Percentiles rank a stretch among this genome's conserved stretches.
phyloP scores from a whole-genome alignment of 371 early-diverging fungal species.

The Saksenaea oblongispora region DNA sequence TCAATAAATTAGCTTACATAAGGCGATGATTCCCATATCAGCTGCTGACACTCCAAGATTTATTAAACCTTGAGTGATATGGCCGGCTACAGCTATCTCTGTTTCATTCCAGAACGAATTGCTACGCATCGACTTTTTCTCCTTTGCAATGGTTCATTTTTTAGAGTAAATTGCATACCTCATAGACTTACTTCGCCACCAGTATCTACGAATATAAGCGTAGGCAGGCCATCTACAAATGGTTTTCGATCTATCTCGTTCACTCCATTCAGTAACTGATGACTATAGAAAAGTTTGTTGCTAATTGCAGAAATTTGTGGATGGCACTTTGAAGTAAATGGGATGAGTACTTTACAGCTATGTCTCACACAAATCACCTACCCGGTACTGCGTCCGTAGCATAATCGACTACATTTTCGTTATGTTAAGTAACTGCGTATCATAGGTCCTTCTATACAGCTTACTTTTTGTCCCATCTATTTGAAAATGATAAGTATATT shows the following conservation, averaged over 20 bases:
- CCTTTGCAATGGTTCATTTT: slow-evolving; percentile 18
- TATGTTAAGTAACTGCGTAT: not conserved
- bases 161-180: not conserved
- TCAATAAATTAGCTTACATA: slow-evolving; percentile 50
- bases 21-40: slow-evolving; percentile 69
- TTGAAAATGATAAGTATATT: not conserved
- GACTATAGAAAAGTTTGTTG: slow-evolving; percentile 79
- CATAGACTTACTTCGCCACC: slow-evolving; percentile 30
- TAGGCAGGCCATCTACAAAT: slow-evolving; percentile 60
- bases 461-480: slow-evolving; percentile 34
- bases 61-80: slow-evolving; percentile 44
- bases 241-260: slow-evolving; percentile 49
- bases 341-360: not conserved
- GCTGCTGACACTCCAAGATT: slow-evolving; percentile 35
- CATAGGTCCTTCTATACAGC: not conserved
- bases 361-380: slow-evolving; percentile 25
- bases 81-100: slow-evolving; percentile 52
- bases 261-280: slow-evolving; percentile 61
- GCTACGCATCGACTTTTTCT: slow-evolving; percentile 41
- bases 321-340: slow-evolving; percentile 65
- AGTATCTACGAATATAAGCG: slow-evolving; percentile 72
- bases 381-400: slow-evolving; percentile 86
- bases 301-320: slow-evolving; percentile 78
- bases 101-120: slow-evolving; percentile 57
- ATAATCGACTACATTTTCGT: slow-evolving; percentile 51